A percentile compares a stretch with the other conserved stretches of the same genome.
Conservation (phyloP, 2,329 filamentous ascomycete genomes). For the Juglanconis oblonga region DNA sequence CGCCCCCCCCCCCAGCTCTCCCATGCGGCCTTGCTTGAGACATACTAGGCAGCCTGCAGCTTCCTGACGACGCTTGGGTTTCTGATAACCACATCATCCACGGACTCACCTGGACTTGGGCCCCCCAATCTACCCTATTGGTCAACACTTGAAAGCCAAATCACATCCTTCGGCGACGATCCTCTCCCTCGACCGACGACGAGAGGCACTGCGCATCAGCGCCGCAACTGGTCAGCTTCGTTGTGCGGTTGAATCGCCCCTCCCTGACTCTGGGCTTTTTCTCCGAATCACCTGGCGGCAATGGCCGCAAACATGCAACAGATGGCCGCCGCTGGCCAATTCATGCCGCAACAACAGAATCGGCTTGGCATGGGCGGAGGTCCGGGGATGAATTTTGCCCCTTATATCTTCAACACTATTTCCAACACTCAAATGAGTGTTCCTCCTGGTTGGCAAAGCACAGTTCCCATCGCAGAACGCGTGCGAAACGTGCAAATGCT, state of each 20-base stretch:
- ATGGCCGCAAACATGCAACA: slow-evolving; percentile 62
- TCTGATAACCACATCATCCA: slow-evolving; percentile 16
- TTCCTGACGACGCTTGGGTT: slow-evolving; percentile 22
- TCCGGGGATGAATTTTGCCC: slow-evolving; percentile 28
- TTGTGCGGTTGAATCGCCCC: slow-evolving; percentile 1
- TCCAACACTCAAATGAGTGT: slow-evolving; percentile 7
- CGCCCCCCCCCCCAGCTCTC: slow-evolving; percentile 5
- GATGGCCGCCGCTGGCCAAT: slow-evolving; percentile 47
- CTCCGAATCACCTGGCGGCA: slow-evolving; percentile 35
- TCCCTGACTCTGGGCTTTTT: slow-evolving; percentile 12
- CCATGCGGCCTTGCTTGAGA: slow-evolving; percentile 14
- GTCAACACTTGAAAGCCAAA: not conserved
- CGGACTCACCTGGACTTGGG: slow-evolving; percentile 4
- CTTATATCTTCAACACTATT: slow-evolving; percentile 36
- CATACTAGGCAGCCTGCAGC: slow-evolving; percentile 31
- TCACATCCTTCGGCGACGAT: slow-evolving; percentile 10
- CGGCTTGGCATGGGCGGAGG: slow-evolving; percentile 9
- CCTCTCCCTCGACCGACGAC: slow-evolving; percentile 8
- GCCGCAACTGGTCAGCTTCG: slow-evolving; percentile 4
- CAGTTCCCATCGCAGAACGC: slow-evolving; percentile 29
- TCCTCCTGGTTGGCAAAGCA: slow-evolving; percentile 30
- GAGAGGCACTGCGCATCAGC: slow-evolving; percentile 18
- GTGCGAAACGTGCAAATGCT: slow-evolving; percentile 32
- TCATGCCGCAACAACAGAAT: slow-evolving; percentile 41
- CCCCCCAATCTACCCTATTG: slow-evolving; percentile 7